Conservation (phyloP, 106 monocot genomes). For the Apostasia ramifera region DNA sequence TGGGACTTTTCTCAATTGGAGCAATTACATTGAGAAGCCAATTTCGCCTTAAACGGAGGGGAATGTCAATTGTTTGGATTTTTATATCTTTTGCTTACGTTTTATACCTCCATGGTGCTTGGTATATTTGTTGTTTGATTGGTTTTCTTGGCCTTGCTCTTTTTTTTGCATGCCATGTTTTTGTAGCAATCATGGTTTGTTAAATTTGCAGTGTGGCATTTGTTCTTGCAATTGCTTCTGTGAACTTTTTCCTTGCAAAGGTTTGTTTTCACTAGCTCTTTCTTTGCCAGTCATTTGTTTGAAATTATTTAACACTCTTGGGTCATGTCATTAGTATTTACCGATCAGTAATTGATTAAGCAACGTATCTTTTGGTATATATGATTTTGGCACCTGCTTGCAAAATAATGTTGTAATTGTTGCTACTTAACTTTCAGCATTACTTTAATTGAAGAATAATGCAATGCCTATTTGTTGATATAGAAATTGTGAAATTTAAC, state of each 20-base stretch:
- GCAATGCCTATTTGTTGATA: no score
- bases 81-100: constrained; percentile 69
- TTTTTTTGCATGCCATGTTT: constrained; percentile 7
- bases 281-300: neutral
- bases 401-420: no score
- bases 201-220: constrained; percentile 60
- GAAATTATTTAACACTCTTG: neutral
- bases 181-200: constrained; percentile 14
- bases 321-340: no score
- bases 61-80: constrained; percentile 71
- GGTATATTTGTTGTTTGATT: constrained; percentile 38
- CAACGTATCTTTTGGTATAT: no score
- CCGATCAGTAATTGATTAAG: no score
- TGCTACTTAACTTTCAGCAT: no score
- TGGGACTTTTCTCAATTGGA: constrained; percentile 48
- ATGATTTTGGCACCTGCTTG: no score
- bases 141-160: neutral
- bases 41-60: constrained; percentile 49
- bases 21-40: constrained; percentile 42
- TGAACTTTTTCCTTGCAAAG: constrained; percentile 77
- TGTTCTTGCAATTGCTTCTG: constrained; percentile 56
- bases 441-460: no score
- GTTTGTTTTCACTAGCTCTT: constrained; percentile 29
- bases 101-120: constrained; percentile 85
- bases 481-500: no score